A percentile compares a stretch with the other conserved stretches of the same genome.
Evolutionary conservation across 805 yeast genomes (phyloP).

Genomic region (Pichia paraexigua): DNA sequence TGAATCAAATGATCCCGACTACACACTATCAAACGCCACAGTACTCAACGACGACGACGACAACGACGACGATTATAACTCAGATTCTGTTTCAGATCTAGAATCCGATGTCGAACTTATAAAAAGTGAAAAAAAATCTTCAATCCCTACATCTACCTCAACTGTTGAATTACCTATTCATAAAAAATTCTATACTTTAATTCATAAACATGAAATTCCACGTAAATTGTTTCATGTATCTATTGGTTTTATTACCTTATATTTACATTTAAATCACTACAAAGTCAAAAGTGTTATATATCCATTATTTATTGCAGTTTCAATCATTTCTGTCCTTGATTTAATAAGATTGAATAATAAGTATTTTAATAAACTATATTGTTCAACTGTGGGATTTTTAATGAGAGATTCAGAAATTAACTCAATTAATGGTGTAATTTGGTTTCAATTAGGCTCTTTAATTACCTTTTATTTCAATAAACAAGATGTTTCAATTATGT

Average conservation of each 20-base stretch:
- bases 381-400: slow-evolving; percentile 63
- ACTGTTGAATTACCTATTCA: slow-evolving; percentile 18
- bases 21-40: slow-evolving; percentile 11
- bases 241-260: slow-evolving; percentile 76
- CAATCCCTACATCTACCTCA: not conserved
- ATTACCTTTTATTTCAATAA: slow-evolving; percentile 64
- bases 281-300: slow-evolving; percentile 49
- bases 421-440: slow-evolving; percentile 74
- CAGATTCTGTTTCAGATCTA: not conserved
- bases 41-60: slow-evolving; percentile 6
- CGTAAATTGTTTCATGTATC: slow-evolving; percentile 84
- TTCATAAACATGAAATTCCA: slow-evolving; percentile 73
- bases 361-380: slow-evolving; percentile 57
- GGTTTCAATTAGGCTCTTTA: slow-evolving; percentile 75
- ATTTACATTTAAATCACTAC: slow-evolving; percentile 57
- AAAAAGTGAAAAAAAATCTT: not conserved
- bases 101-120: not conserved
- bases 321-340: slow-evolving; percentile 55
- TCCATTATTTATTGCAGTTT: slow-evolving; percentile 50
- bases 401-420: slow-evolving; percentile 80
- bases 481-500: slow-evolving; percentile 72
- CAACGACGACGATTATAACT: not conserved
- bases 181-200: slow-evolving; percentile 22
- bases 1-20: slow-evolving; percentile 24
- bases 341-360: slow-evolving; percentile 53